Evolutionary conservation across 2,329 filamentous ascomycete genomes (phyloP).

Genomic region (Thelonectria discophora): DNA sequence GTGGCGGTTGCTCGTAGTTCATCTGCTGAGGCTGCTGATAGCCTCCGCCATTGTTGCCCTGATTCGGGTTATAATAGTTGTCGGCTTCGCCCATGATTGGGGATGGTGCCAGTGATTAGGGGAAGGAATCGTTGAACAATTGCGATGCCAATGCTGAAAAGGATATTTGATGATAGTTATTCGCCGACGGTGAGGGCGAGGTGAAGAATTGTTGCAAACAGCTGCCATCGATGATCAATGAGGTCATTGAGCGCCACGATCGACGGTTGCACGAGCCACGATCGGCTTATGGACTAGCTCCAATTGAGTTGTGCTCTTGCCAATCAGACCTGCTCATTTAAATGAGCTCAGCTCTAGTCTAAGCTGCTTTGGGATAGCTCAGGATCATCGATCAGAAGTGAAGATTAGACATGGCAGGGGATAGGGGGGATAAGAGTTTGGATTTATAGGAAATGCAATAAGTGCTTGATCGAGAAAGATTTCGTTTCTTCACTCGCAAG

Average conservation of each 20-base stretch:
- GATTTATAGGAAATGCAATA: no score
- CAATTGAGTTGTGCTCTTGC: slow-evolving; percentile 3
- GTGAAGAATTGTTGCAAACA: neutral
- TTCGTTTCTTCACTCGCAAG: no score
- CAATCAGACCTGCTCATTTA: slow-evolving; percentile 3
- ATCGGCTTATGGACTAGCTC: slow-evolving; percentile 1
- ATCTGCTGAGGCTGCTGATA: slow-evolving; percentile 42
- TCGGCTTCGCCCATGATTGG: slow-evolving; percentile 49
- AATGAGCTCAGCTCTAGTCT: no score
- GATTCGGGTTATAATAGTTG: slow-evolving; percentile 43
- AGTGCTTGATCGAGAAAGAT: no score
- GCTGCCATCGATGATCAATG: neutral
- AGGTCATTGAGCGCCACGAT: neutral
- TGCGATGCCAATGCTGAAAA: neutral
- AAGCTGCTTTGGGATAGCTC: neutral
- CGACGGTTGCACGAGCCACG: neutral
- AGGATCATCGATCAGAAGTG: no score
- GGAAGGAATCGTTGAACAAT: neutral
- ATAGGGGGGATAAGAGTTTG: no score
- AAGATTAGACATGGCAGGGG: no score
- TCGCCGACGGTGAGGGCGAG: neutral
- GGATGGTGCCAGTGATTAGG: slow-evolving; percentile 7
- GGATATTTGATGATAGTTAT: neutral
- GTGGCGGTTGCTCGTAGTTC: slow-evolving; percentile 40
- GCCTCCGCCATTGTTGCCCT: slow-evolving; percentile 34